Evolutionary conservation across 208 protist genomes (phyloP).

Genomic region (Entamoeba moshkovskii): DNA sequence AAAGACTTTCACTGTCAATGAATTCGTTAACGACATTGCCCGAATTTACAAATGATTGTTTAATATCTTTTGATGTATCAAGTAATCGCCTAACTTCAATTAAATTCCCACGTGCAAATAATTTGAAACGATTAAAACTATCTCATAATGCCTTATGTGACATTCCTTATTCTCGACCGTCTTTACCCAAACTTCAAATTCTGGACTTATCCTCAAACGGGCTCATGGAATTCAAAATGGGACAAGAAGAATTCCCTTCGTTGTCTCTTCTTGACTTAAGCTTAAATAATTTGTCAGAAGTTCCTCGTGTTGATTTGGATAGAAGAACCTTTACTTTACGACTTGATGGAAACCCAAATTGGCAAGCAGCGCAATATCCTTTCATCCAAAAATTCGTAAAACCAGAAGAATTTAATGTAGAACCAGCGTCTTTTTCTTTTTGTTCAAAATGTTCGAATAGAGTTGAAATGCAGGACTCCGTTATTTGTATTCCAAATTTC

Average conservation of each 20-base stretch:
- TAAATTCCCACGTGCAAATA: background rate
- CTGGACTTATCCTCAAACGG: no score
- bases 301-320: background rate
- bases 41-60: background rate
- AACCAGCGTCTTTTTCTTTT: background rate
- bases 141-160: background rate
- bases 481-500: background rate
- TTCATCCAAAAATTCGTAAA: background rate
- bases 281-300: background rate
- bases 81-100: no score
- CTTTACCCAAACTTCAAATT: no score
- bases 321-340: background rate
- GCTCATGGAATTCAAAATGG: no score
- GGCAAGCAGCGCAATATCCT: background rate
- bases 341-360: background rate
- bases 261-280: no score
- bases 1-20: background rate
- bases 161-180: no score
- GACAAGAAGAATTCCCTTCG: no score
- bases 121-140: background rate
- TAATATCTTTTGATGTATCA: background rate
- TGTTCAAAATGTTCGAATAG: background rate
- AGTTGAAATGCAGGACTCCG: background rate
- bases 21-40: background rate
- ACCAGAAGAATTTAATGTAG: background rate